Conservation (phyloP, 805 yeast genomes). For the Candida piceae region DNA sequence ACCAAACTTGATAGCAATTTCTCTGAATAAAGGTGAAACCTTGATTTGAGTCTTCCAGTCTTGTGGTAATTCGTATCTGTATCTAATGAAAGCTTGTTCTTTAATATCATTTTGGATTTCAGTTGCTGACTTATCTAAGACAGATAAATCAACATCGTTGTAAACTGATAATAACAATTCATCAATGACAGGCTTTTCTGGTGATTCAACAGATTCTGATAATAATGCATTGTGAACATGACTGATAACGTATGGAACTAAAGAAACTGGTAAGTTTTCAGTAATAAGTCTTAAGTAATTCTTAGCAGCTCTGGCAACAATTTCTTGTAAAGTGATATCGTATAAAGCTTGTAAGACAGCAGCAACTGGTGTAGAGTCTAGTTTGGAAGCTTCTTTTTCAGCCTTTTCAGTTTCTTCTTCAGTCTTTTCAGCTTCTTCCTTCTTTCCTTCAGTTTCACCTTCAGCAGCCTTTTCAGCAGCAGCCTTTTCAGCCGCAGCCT, state of each 20-base stretch:
- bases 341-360: conserved; percentile 45
- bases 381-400: conserved; percentile 28
- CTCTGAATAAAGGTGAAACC: conserved; percentile 50
- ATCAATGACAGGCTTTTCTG: conserved; percentile 36
- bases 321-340: conserved; percentile 52
- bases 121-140: conserved; percentile 39
- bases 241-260: conserved; percentile 56
- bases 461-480: conserved; percentile 15
- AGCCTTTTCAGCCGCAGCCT: conserved; percentile 22
- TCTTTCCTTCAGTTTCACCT: conserved; percentile 24
- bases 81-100: conserved; percentile 56
- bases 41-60: conserved; percentile 41
- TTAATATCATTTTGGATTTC: conserved; percentile 40
- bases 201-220: conserved; percentile 32
- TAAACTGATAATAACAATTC: conserved; percentile 38
- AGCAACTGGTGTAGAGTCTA: conserved; percentile 37
- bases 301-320: conserved; percentile 75
- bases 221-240: conserved; percentile 70
- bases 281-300: conserved; percentile 57
- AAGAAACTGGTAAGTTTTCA: conserved; percentile 41
- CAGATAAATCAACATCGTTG: conserved; percentile 35
- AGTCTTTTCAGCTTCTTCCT: conserved; percentile 25
- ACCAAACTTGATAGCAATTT: conserved; percentile 73
- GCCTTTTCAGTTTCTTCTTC: conserved; percentile 31
- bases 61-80: conserved; percentile 51